Conservation (phyloP, 1,284 basidiomycete species). For the Irpex sp. region DNA sequence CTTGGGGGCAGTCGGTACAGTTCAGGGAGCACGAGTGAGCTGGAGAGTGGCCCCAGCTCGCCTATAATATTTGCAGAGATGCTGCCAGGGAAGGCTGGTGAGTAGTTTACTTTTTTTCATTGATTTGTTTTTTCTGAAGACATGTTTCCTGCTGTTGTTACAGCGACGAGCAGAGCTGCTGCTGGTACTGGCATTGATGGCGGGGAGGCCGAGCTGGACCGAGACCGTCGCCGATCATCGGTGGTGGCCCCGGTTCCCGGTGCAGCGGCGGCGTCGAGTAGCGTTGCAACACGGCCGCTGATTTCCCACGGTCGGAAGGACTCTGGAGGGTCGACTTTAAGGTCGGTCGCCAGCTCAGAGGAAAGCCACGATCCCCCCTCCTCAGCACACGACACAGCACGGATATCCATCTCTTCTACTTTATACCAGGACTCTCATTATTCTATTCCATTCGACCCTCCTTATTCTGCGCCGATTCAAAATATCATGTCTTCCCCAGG, state of each 20-base stretch:
- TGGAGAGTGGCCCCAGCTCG: slow-evolving; percentile 6
- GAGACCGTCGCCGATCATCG: background rate
- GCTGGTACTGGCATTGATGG: background rate
- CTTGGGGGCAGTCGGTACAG: background rate
- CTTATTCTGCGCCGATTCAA: slow-evolving; percentile 18
- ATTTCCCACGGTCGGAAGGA: slow-evolving; percentile 24
- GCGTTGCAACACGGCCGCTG: slow-evolving; percentile 12
- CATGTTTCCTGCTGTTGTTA: background rate
- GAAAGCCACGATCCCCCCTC: slow-evolving; percentile 34
- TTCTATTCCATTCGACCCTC: slow-evolving; percentile 25
- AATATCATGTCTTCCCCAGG: slow-evolving; percentile 17
- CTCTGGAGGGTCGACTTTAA: slow-evolving; percentile 18
- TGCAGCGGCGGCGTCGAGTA: background rate
- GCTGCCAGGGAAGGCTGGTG: background rate
- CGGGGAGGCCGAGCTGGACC: background rate
- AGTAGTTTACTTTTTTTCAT: slow-evolving; percentile 2
- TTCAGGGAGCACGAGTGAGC: background rate
- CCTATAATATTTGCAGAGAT: background rate
- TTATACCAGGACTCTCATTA: slow-evolving; percentile 29
- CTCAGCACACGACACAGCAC: slow-evolving; percentile 29
- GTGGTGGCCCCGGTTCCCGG: background rate
- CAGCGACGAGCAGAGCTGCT: background rate
- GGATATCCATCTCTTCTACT: slow-evolving; percentile 44
- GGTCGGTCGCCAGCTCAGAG: slow-evolving; percentile 16
- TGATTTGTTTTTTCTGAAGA: background rate